Conservation (phyloP, 345 rosid genomes). For the Balakata baccata region DNA sequence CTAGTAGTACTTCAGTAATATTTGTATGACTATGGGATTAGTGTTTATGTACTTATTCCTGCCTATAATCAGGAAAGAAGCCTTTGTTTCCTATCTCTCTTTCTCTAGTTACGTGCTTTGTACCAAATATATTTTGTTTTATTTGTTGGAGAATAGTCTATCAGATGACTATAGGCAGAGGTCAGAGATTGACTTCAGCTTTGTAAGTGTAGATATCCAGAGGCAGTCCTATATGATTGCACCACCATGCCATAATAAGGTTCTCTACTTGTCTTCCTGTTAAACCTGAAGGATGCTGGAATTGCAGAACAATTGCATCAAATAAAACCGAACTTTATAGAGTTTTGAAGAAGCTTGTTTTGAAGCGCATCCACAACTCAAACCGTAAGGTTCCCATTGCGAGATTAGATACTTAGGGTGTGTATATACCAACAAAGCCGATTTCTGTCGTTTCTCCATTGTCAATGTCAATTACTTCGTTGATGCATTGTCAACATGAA, state of each 20-base stretch:
- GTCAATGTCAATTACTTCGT: neutral
- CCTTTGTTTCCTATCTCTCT: neutral
- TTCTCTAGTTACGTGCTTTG: neutral
- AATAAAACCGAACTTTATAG: neutral
- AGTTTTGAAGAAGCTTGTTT: constrained; percentile 11
- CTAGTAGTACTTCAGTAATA: no score
- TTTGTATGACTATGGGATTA: neutral
- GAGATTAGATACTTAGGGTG: constrained; percentile 12
- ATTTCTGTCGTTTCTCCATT: neutral
- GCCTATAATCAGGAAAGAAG: neutral
- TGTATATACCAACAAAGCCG: constrained; percentile 21
- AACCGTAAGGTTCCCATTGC: constrained; percentile 26
- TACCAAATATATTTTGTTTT: neutral
- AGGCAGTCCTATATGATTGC: constrained; percentile 38
- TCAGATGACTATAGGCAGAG: constrained; percentile 9
- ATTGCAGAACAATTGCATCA: neutral
- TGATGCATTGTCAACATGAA: neutral
- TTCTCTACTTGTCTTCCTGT: neutral
- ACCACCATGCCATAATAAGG: neutral
- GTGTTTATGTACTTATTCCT: neutral
- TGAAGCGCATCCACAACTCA: neutral
- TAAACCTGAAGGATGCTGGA: neutral
- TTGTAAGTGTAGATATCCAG: constrained; percentile 38
- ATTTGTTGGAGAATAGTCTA: constrained; percentile 11
- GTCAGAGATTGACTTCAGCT: constrained; percentile 19